These are phyloP conservation scores for Hippophae rhamnoides DNA, from an alignment of 306 rosid species.

Conservation along the genomic window DNA sequence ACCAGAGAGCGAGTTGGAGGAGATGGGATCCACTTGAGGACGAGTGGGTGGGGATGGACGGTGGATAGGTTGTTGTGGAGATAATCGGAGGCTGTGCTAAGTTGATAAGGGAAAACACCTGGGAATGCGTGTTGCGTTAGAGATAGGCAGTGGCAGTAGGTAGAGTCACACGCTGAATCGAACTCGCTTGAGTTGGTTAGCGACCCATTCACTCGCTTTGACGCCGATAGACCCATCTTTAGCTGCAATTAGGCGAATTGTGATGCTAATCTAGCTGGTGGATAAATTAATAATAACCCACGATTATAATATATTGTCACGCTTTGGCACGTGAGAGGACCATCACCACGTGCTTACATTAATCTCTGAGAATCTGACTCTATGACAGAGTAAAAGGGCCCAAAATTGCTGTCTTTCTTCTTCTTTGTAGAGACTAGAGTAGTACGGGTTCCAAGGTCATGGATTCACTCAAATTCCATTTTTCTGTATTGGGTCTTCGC, in stretches of 20 bases:
- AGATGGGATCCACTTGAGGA: conserved; percentile 49
- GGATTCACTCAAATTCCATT: conserved; percentile 11
- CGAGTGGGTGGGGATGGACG: conserved; percentile 29
- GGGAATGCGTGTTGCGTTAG: conserved; percentile 51
- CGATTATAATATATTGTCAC: neutral
- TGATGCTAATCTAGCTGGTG: too few species aligned
- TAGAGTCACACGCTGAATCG: conserved; percentile 51
- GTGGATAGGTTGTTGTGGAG: conserved; percentile 38
- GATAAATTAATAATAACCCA: too few species aligned
- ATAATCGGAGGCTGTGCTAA: conserved; percentile 53
- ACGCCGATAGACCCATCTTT: conserved; percentile 53
- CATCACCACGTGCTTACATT: too few species aligned
- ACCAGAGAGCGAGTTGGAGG: conserved; percentile 52
- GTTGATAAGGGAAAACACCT: conserved; percentile 69
- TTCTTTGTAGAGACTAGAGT: neutral
- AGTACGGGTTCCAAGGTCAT: neutral
- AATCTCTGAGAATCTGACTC: neutral
- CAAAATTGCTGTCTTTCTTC: neutral
- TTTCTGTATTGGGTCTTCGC: conserved; percentile 5
- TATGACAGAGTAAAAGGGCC: neutral
- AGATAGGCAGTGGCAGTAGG: conserved; percentile 50
- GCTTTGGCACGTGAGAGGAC: neutral
- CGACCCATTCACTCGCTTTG: conserved; percentile 45
- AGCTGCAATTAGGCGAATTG: neutral
- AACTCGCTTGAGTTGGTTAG: conserved; percentile 39